These are phyloP conservation scores for Lodderomyces jiufengensis DNA, from an alignment of 1,139 yeast genomes.

Conservation along the genomic window DNA sequence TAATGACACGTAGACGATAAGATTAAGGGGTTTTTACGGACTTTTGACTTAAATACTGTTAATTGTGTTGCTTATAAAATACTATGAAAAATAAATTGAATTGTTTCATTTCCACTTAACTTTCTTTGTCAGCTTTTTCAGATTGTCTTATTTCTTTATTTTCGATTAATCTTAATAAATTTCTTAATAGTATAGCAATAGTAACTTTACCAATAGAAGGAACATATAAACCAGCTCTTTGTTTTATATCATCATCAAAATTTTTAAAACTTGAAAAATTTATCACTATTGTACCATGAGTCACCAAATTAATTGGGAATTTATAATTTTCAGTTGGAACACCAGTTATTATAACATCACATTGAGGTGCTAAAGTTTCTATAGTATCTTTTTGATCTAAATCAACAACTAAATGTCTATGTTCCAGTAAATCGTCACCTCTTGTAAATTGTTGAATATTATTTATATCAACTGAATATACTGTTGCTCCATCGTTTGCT, in stretches of 20 bases:
- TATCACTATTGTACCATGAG: slow-evolving; percentile 85
- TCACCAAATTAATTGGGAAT: slow-evolving; percentile 76
- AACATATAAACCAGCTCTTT: slow-evolving; percentile 83
- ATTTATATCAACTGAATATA: slow-evolving; percentile 84
- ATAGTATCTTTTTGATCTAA: slow-evolving; percentile 47
- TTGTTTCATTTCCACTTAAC: no score
- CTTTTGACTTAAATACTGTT: no score
- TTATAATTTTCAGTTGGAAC: slow-evolving; percentile 83
- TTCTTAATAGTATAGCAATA: slow-evolving; percentile 87
- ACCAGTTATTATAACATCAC: slow-evolving; percentile 94
- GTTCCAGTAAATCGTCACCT: slow-evolving; percentile 83
- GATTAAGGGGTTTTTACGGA: no score
- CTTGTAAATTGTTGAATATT: slow-evolving; percentile 89
- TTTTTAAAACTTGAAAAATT: slow-evolving; percentile 89
- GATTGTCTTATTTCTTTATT: slow-evolving; percentile 43
- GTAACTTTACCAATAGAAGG: slow-evolving; percentile 97
- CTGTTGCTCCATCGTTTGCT: slow-evolving; percentile 97
- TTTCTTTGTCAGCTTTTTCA: slow-evolving; percentile 3
- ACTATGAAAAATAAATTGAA: no score
- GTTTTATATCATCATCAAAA: slow-evolving; percentile 75
- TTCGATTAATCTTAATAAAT: slow-evolving; percentile 73
- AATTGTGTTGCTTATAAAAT: no score
- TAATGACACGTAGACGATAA: no score
- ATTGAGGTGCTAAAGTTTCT: slow-evolving; percentile 62
- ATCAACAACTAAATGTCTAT: slow-evolving; percentile 80